Evolutionary conservation across 768 basidiomycete species (phyloP).

Genomic region (Fomitopsis pulvina): DNA sequence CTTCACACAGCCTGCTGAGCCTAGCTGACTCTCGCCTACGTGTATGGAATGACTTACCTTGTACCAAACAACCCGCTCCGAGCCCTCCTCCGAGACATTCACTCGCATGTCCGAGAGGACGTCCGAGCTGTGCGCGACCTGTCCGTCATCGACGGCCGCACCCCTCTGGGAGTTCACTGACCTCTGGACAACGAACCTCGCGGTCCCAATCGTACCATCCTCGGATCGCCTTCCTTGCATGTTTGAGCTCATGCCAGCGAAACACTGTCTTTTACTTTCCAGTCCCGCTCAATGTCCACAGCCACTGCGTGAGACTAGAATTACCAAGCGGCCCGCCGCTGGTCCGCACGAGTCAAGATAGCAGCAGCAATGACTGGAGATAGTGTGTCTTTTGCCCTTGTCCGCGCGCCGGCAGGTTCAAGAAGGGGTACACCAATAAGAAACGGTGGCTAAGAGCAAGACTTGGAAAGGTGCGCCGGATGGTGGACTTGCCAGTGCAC

Average conservation of each 20-base stretch:
- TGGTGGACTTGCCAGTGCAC: too few relatives aligned
- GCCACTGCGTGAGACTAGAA: neutral
- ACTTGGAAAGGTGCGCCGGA: too few relatives aligned
- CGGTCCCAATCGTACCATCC: neutral
- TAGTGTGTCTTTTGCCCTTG: too few relatives aligned
- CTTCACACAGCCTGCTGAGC: slow-evolving; percentile 30
- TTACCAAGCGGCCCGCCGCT: neutral
- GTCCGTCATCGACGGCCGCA: neutral
- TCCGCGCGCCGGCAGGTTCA: too few relatives aligned
- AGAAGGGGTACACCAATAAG: too few relatives aligned
- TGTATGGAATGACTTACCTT: slow-evolving; percentile 41
- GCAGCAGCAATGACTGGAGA: too few relatives aligned
- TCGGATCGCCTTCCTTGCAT: neutral
- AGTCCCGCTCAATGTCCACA: neutral
- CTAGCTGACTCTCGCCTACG: slow-evolving; percentile 9
- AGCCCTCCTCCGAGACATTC: slow-evolving; percentile 52
- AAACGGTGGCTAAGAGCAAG: too few relatives aligned
- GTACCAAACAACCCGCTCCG: slow-evolving; percentile 61
- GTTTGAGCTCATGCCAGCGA: neutral
- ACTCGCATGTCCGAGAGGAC: slow-evolving; percentile 65
- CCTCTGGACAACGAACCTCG: slow-evolving; percentile 13
- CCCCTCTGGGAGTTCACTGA: too few relatives aligned
- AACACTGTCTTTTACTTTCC: neutral
- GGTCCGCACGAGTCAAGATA: neutral
- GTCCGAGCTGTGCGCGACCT: slow-evolving; percentile 48